Evolutionary conservation across 1,139 yeast species (phyloP).

Genomic region (Scheffersomyces parashehatae): DNA sequence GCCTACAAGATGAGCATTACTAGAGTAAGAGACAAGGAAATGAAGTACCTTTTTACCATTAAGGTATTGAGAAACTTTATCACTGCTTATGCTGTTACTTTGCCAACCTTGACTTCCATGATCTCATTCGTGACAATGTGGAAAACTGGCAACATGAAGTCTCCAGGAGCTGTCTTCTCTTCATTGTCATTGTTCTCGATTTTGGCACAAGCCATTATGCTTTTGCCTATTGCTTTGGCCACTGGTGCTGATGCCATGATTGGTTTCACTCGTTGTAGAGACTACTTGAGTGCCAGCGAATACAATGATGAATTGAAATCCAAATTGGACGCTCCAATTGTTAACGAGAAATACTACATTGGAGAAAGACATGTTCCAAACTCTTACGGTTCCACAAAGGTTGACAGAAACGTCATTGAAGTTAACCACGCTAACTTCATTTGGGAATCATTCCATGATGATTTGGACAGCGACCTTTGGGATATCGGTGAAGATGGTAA

Average conservation of each 20-base stretch:
- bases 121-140: slow-evolving; percentile 42
- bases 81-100: slow-evolving; percentile 48
- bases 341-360: slow-evolving; percentile 16
- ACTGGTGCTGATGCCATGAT: slow-evolving; percentile 56
- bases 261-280: slow-evolving; percentile 50
- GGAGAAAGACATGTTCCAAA: slow-evolving; percentile 10
- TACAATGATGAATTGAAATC: slow-evolving; percentile 23
- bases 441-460: slow-evolving; percentile 39
- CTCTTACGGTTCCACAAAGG: neutral
- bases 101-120: slow-evolving; percentile 18
- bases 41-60: slow-evolving; percentile 43
- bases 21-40: slow-evolving; percentile 38
- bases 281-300: slow-evolving; percentile 43
- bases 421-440: slow-evolving; percentile 32
- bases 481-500: slow-evolving; percentile 18
- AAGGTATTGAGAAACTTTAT: slow-evolving; percentile 46
- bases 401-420: slow-evolving; percentile 20
- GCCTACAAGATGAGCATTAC: slow-evolving; percentile 42
- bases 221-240: slow-evolving; percentile 56
- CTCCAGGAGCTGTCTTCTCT: slow-evolving; percentile 48
- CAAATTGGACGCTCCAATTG: slow-evolving; percentile 12
- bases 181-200: slow-evolving; percentile 54
- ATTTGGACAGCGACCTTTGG: slow-evolving; percentile 28
- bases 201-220: slow-evolving; percentile 51
- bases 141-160: slow-evolving; percentile 35